These are phyloP conservation scores for Mortierella sp. DNA, from an alignment of 371 early-diverging fungal genomes.

Conservation along the genomic window DNA sequence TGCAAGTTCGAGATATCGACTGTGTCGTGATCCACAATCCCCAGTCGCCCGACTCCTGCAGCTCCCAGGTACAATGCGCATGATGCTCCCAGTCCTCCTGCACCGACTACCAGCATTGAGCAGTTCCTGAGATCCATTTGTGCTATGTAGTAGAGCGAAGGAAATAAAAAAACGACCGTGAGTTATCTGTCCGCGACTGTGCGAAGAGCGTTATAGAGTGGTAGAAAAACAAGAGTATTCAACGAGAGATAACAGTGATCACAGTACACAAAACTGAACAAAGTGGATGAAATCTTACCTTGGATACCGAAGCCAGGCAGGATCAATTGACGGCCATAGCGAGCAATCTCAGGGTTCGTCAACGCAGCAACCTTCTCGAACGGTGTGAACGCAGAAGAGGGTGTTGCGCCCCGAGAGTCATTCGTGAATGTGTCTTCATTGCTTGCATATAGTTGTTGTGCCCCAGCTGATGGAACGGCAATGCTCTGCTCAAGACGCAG, in stretches of 20 bases:
- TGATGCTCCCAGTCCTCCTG: slow-evolving; percentile 98
- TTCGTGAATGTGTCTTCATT: neutral
- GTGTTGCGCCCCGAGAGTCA: neutral
- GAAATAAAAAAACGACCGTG: neutral
- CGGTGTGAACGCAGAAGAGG: neutral
- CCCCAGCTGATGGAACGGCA: neutral
- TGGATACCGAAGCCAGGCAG: slow-evolving; percentile 86
- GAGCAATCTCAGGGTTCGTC: slow-evolving; percentile 78
- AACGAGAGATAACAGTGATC: neutral
- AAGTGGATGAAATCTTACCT: slow-evolving; percentile 60
- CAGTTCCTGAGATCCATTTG: slow-evolving; percentile 86
- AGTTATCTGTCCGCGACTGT: neutral
- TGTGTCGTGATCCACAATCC: slow-evolving; percentile 96
- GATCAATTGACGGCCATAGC: slow-evolving; percentile 96
- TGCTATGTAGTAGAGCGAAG: slow-evolving; percentile 60
- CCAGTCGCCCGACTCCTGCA: slow-evolving; percentile 93
- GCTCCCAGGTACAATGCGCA: slow-evolving; percentile 93
- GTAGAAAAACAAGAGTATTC: neutral
- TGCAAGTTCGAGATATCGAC: slow-evolving; percentile 98
- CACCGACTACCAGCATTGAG: slow-evolving; percentile 93
- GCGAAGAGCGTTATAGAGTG: neutral
- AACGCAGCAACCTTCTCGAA: slow-evolving; percentile 43
- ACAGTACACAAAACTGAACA: neutral
- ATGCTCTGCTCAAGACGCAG: slow-evolving; percentile 28
- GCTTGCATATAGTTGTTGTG: neutral